Evolutionary conservation across 2,329 filamentous ascomycete genomes (phyloP), one percentile per base, ranked within the genome.

Genomic region (Verticillium longisporum): DNA sequence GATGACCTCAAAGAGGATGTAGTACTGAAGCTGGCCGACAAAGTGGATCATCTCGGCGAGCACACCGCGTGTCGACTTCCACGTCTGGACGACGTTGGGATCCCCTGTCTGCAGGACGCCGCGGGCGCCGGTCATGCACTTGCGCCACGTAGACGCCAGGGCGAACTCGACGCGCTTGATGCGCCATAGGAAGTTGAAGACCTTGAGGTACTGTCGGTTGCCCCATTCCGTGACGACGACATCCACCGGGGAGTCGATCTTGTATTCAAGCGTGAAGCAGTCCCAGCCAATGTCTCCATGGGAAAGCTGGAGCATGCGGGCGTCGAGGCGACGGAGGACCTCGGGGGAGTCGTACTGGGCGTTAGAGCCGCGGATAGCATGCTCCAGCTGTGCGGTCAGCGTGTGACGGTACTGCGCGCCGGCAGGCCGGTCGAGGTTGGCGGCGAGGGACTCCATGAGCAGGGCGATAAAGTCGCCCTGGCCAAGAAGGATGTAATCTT

Each of bases 31-130:
- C 75, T 99, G 95, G 65, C 92, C 92, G 70, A 98, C 88, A 71
- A 99, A 98, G 73, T 99, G 96, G 15, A 98, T 91, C 95, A 99
- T 99, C 75, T 99, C 96, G 13, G 94, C 93, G 41, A 98, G 87
- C 18, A 88, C 88, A 62, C 93, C 95, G 61, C 94, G 84, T 4
- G 93, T 96, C 14, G 84, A 87, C 72, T 97, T 97, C 95, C 95
- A 99, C 59, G 94, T 90, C 62, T 87, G 80, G 33, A 84, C 84
- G 31, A 96, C 86, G 63, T 85, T 84, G 3, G 77, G 72, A 57
- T 92, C 88, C 3, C 90, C 84, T n/a, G 85, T 89, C 64, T 90
- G 88, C 6, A 99, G 83, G 0, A 98, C 92, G n/a, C 94, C 92
- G 63, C 95, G 85, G 3, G 93, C 87, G 55, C 95, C 95, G 0